A percentile compares a stretch with the other conserved stretches of the same genome.
Evolutionary conservation across 805 yeast species (phyloP).

Genomic region (Monosporozyma siamensis): DNA sequence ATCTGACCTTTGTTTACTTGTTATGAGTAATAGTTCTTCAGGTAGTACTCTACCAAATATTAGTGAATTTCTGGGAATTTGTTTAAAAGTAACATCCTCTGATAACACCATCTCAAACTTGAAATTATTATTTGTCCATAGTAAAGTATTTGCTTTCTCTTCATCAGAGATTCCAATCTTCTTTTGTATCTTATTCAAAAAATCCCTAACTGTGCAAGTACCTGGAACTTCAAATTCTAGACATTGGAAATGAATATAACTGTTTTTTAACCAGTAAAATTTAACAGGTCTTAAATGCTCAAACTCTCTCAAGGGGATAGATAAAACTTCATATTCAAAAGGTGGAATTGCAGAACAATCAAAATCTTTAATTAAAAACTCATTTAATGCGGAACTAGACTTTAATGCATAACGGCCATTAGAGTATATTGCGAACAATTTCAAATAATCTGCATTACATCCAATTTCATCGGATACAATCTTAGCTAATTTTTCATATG

Average conservation of each 20-base stretch:
- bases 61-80: slow-evolving; percentile 31
- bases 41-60: slow-evolving; percentile 43
- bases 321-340: slow-evolving; percentile 70
- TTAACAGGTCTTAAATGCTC: slow-evolving; percentile 64
- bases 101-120: slow-evolving; percentile 32
- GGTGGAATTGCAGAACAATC: slow-evolving; percentile 32
- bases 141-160: slow-evolving; percentile 38
- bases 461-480: slow-evolving; percentile 46
- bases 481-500: slow-evolving; percentile 51
- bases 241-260: slow-evolving; percentile 58
- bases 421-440: slow-evolving; percentile 54
- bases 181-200: slow-evolving; percentile 46
- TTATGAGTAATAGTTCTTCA: slow-evolving; percentile 27
- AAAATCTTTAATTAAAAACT: slow-evolving; percentile 32
- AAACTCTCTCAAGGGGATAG: slow-evolving; percentile 62
- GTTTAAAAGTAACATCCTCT: slow-evolving; percentile 32
- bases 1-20: slow-evolving; percentile 10
- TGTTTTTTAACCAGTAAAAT: slow-evolving; percentile 64
- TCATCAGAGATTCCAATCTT: slow-evolving; percentile 45
- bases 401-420: slow-evolving; percentile 47
- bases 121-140: slow-evolving; percentile 44
- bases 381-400: slow-evolving; percentile 26
- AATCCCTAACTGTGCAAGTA: slow-evolving; percentile 44
- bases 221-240: slow-evolving; percentile 64
- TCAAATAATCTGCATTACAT: slow-evolving; percentile 50